Evolutionary conservation across 1,284 basidiomycete species (phyloP).

Genomic region (Ustilago tritici): DNA sequence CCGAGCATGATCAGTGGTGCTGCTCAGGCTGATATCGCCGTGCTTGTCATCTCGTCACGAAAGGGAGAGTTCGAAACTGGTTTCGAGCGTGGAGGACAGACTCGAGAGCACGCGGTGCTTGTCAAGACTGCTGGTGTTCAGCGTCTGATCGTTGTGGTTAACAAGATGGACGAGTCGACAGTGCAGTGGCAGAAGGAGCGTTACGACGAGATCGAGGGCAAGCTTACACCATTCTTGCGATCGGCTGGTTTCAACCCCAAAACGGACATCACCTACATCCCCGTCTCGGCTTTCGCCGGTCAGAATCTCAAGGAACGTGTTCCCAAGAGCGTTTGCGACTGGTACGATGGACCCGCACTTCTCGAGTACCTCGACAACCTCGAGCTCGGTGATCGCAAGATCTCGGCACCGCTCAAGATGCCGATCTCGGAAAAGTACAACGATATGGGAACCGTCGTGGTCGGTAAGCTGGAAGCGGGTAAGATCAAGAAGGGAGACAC

Average conservation of each 20-base stretch:
- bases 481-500: constrained; percentile 65
- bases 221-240: constrained; percentile 67
- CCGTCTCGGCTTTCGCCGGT: constrained; percentile 67
- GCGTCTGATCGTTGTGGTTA: constrained; percentile 67
- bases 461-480: constrained; percentile 68
- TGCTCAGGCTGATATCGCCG: constrained; percentile 68
- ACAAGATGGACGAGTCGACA: constrained; percentile 70
- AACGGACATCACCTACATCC: constrained; percentile 67
- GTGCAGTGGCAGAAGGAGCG: constrained; percentile 67
- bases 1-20: constrained; percentile 69
- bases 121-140: constrained; percentile 70
- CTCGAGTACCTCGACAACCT: constrained; percentile 65
- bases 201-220: constrained; percentile 66
- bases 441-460: constrained; percentile 69
- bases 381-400: constrained; percentile 65
- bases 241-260: constrained; percentile 68
- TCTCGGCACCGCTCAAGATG: constrained; percentile 67
- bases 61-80: constrained; percentile 69
- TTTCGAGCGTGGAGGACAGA: constrained; percentile 68
- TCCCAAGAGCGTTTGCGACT: constrained; percentile 56
- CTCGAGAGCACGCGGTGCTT: constrained; percentile 68
- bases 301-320: constrained; percentile 69
- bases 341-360: constrained; percentile 66
- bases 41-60: constrained; percentile 68
- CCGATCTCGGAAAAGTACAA: constrained; percentile 69